Percentiles rank a stretch among this genome's conserved stretches.
phyloP scores from a whole-genome alignment of 192 early-diverging fungal species.

The Rhizophagus clarus region DNA sequence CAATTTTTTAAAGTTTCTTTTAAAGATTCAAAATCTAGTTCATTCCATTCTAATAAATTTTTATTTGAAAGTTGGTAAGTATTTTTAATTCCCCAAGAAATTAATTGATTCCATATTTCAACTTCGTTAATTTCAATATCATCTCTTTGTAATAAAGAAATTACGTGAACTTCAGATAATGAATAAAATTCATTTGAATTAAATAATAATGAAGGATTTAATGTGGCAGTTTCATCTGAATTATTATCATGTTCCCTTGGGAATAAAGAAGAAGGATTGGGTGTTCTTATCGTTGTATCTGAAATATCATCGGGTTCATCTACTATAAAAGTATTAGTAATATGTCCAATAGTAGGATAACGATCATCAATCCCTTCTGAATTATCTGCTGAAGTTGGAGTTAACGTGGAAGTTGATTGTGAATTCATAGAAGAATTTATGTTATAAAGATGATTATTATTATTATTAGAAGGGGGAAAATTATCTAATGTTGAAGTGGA shows the following conservation, averaged over 20 bases:
- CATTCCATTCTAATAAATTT: not conserved
- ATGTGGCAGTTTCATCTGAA: not conserved
- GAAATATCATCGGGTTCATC: not conserved
- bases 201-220: conserved; percentile 3
- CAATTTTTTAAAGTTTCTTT: not conserved
- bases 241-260: not conserved
- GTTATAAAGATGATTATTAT: no score
- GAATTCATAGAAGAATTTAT: no score
- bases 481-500: no score
- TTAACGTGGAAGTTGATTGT: no score
- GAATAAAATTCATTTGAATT: not conserved
- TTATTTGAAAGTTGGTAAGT: not conserved
- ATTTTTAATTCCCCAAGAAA: not conserved
- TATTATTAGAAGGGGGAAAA: no score
- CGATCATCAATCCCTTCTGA: no score
- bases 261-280: not conserved
- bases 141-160: not conserved
- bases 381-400: no score
- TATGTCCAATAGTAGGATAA: no score
- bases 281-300: not conserved
- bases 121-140: not conserved
- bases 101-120: not conserved
- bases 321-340: not conserved
- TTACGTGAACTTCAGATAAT: not conserved
- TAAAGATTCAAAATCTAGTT: not conserved